Conservation (phyloP, 140 eudicot species). For the Ambrosia hybrid region DNA sequence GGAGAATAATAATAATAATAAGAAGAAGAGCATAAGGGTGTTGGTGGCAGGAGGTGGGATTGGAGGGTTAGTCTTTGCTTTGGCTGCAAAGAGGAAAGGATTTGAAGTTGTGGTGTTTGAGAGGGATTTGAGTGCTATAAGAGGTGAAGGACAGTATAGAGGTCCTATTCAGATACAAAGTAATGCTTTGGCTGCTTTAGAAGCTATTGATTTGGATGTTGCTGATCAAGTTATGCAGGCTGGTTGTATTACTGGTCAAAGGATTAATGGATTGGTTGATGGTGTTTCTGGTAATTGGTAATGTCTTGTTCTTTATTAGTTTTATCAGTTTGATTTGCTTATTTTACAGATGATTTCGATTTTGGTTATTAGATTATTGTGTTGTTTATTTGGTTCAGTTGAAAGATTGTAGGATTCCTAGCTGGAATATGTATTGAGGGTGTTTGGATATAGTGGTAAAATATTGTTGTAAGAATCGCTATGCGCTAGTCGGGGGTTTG, state of each 20-base stretch:
- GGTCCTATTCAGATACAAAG: conserved; percentile 99
- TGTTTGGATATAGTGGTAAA: not conserved
- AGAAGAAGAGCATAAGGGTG: conserved; percentile 60
- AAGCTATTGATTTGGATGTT: conserved; percentile 95
- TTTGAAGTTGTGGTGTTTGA: conserved; percentile 95
- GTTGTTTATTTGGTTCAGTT: conserved; percentile 7
- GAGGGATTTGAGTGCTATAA: conserved; percentile 92
- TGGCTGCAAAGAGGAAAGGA: conserved; percentile 91
- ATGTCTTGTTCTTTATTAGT: conserved; percentile 7
- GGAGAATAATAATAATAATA: not conserved
- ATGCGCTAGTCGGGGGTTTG: too few species aligned
- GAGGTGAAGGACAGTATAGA: conserved; percentile 98
- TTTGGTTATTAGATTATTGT: conserved; percentile 6
- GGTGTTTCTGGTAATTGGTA: conserved; percentile 97
- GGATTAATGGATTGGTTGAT: conserved; percentile 95
- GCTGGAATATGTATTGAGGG: not conserved
- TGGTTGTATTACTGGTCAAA: conserved; percentile 93
- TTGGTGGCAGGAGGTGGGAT: conserved; percentile 98
- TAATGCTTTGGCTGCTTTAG: conserved; percentile 96
- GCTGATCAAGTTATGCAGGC: conserved; percentile 95
- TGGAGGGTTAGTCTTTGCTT: conserved; percentile 88
- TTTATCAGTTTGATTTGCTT: conserved; percentile 2
- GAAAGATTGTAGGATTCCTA: not conserved
- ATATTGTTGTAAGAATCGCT: too few species aligned
- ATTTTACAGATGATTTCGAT: too few species aligned